Conservation (phyloP, 2,329 filamentous ascomycete species). For the Stemphylium lycopersici region DNA sequence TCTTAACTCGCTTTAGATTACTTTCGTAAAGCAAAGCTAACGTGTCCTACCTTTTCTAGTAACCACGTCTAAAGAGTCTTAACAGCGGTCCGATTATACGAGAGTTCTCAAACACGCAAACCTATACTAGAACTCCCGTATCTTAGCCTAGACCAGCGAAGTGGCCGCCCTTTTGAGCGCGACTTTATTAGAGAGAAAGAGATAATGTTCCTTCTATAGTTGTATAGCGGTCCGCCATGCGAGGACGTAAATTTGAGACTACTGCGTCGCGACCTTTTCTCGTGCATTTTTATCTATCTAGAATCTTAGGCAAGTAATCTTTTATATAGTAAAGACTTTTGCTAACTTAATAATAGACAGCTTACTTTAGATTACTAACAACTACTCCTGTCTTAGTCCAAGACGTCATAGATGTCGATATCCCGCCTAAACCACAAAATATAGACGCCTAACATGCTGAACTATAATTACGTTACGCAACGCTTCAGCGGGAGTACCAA, state of each 20-base stretch:
- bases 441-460: slow-evolving; percentile 8
- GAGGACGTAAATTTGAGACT: background rate
- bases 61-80: slow-evolving; percentile 11
- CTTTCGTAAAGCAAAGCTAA: slow-evolving; percentile 18
- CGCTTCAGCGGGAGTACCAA: slow-evolving; percentile 5
- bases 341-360: slow-evolving; percentile 7
- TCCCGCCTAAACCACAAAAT: background rate
- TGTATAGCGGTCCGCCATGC: background rate
- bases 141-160: background rate
- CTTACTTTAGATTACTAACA: slow-evolving; percentile 7
- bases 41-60: slow-evolving; percentile 6
- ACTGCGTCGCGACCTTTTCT: background rate
- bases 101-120: background rate
- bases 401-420: slow-evolving; percentile 8
- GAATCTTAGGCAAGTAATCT: slow-evolving; percentile 1
- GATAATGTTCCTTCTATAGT: background rate
- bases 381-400: slow-evolving; percentile 1
- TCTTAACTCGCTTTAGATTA: slow-evolving; percentile 17
- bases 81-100: background rate
- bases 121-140: background rate
- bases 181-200: background rate
- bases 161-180: background rate
- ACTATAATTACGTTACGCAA: slow-evolving; percentile 7
- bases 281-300: slow-evolving; percentile 6
- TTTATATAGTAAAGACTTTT: slow-evolving; percentile 5